Evolutionary conservation across 208 protist species (phyloP).

Genomic region (Leishmania tarentolae): DNA sequence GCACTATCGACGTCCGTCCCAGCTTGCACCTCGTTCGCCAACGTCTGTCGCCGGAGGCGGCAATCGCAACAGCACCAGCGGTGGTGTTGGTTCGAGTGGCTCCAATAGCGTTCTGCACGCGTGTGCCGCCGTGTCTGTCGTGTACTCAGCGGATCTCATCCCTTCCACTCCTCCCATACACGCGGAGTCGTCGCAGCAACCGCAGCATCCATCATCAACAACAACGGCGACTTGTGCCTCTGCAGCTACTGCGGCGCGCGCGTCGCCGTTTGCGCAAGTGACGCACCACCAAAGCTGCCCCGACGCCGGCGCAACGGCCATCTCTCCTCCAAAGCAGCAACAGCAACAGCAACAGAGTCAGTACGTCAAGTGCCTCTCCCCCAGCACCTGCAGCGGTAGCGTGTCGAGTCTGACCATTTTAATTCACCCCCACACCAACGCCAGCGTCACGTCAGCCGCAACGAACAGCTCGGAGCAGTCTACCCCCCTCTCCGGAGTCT

Average conservation of each 20-base stretch:
- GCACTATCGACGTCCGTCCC: neutral
- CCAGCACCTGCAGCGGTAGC: constrained; percentile 21
- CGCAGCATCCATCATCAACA: neutral
- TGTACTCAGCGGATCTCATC: neutral
- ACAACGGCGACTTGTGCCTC: neutral
- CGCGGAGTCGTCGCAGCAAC: neutral
- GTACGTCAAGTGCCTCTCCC: constrained; percentile 9
- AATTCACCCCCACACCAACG: constrained; percentile 15
- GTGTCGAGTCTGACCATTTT: constrained; percentile 21
- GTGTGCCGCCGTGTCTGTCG: neutral
- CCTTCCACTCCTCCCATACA: neutral
- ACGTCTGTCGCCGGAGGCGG: neutral
- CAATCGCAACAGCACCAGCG: neutral
- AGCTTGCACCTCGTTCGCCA: neutral
- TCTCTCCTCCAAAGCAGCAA: neutral
- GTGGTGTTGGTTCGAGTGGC: neutral
- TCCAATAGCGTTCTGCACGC: neutral
- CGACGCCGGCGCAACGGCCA: neutral
- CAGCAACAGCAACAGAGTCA: neutral
- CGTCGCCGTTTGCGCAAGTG: neutral
- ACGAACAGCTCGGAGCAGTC: constrained; percentile 26
- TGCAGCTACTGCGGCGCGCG: constrained; percentile 7
- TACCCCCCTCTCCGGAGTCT: constrained; percentile 29
- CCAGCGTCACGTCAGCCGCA: constrained; percentile 14
- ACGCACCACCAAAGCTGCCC: neutral